Base-by-base conservation (phyloP, 1,139 yeast genomes). In the Zygosaccharomyces sapae region DNA sequence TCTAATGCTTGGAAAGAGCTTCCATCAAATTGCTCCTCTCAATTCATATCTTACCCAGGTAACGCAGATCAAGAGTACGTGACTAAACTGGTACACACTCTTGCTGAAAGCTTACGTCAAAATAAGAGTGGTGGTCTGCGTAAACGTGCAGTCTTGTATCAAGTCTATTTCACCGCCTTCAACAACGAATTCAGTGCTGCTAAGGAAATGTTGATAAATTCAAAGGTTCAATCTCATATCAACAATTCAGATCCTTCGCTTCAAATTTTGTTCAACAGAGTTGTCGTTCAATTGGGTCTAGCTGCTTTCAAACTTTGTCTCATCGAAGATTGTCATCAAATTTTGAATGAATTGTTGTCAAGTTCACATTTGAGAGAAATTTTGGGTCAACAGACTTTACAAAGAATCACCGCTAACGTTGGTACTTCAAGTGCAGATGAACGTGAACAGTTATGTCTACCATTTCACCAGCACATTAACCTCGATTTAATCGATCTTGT, bases 391-490 rank as follows among this genome's bases (percentile, higher is more conserved):
- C 95, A 96, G 49, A 52, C 64, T 35, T 79, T 83, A 62, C 85
- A 79, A 65, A 80, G 88, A 67, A 64, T 63, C 41, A 57, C 70
- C 39, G 76, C 78, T 30, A 70, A 80, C 46, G 69, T 73, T 16
- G 78, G 76, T 54, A 45, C 54, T n/a, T 50, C 57, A 13, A 51
- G 49, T 30, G 52, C 56, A 34, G 58, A 59, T 29, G 57, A 62
- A 27, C 59, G 59, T 43, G 84, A 80, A 64, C 95, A 85, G 68
- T 85, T 90, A 67, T 79, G 88, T 67, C 77, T 92, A 66, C 99
- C 99, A 51, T 92, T 86, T 85, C 98, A 92, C 72, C 90, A 88
- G 85, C 99, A 92, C 72, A 89, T 94, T 68, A 94, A 94, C 70
- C 76, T 90, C 62, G 98, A 94, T 73, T 80, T 94, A 61, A 78